Conservation (phyloP, 805 yeast genomes). For the Metschnikowia santaceciliae region DNA sequence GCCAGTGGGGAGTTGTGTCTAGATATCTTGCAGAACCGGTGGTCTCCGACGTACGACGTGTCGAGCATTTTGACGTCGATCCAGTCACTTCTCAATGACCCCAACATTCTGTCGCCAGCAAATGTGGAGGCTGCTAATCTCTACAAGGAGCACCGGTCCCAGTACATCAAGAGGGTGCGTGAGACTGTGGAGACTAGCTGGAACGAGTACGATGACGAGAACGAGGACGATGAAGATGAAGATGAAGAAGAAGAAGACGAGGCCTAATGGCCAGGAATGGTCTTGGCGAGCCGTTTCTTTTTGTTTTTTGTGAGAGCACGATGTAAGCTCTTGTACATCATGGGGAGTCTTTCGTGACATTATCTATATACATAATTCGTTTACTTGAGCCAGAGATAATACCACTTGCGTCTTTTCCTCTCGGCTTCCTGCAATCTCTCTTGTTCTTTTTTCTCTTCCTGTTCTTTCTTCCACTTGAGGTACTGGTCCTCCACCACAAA, state of each 20-base stretch:
- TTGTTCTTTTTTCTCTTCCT: slow-evolving; percentile 16
- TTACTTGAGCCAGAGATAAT: slow-evolving; percentile 47
- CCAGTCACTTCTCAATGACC: slow-evolving; percentile 90
- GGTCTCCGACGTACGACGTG: slow-evolving; percentile 98
- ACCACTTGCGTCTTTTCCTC: slow-evolving; percentile 39
- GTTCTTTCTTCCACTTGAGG: slow-evolving; percentile 21
- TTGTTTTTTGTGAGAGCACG: not conserved
- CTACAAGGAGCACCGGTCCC: slow-evolving; percentile 91
- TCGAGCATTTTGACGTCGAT: slow-evolving; percentile 91
- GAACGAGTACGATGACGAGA: slow-evolving; percentile 73
- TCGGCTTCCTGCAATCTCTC: slow-evolving; percentile 15
- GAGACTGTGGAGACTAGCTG: slow-evolving; percentile 94
- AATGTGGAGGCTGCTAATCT: slow-evolving; percentile 96
- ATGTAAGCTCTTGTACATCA: not conserved
- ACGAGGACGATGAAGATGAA: slow-evolving; percentile 33
- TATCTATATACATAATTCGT: slow-evolving; percentile 4
- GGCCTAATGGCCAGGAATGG: not conserved
- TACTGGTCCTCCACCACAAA: slow-evolving; percentile 37
- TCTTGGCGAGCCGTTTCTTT: not conserved
- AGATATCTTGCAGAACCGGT: slow-evolving; percentile 92
- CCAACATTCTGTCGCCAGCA: slow-evolving; percentile 94
- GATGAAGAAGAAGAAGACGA: not conserved
- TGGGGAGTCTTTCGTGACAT: not conserved
- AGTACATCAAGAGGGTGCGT: slow-evolving; percentile 84
- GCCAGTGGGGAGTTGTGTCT: slow-evolving; percentile 93